Base-by-base conservation (phyloP, 768 basidiomycete genomes). In the Kwoniella bestiolae region DNA sequence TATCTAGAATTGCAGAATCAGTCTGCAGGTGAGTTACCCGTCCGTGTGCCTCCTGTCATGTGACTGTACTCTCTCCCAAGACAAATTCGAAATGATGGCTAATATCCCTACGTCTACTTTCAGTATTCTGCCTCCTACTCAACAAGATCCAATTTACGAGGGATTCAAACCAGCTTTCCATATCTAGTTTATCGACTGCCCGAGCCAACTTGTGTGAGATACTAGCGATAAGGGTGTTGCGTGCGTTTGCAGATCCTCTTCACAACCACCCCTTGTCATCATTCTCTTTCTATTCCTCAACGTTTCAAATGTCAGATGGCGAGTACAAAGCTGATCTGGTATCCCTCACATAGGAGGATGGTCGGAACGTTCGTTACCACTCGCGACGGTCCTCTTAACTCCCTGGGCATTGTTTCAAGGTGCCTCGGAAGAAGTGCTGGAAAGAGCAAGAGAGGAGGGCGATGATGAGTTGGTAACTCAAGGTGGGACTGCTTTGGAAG, bases 401-500 rank as follows among this genome's bases (percentile, higher is more conserved):
- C 80, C 78, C 9, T 81, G 78, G 78, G 76, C 78, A 2, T 56
- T 79, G 21, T 81, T 79, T 52, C 80, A 81, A 63, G 80, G 80
- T 5, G 80, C 80, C n/a, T 76, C 76, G 1, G 60, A 75, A 31
- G 75, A 75, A 47, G 71, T 79, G 5, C 52, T 77, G n/a, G 65
- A 73, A 29, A 59, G 72, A 31, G 76, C 72, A 5, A 70, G 65
- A 34, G 80, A 81, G 35, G 78, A 79, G 50, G 76, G 76, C 11
- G 77, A 80, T 51, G 80, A 78, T 35, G 75, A 77, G 51, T 46
- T 79, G 12, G 34, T 78, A n/a, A 72, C 69, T 16, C 68, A 88
- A 60, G 88, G 93, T 1, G 94, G 94, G 5, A 96, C 94, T 74
- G 94, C 92, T 1, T 90, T 96, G 55, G 94, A 97, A 65, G 75